phyloP scores from a whole-genome alignment of 2,329 filamentous ascomycete species.

The Fusarium succisae region DNA sequence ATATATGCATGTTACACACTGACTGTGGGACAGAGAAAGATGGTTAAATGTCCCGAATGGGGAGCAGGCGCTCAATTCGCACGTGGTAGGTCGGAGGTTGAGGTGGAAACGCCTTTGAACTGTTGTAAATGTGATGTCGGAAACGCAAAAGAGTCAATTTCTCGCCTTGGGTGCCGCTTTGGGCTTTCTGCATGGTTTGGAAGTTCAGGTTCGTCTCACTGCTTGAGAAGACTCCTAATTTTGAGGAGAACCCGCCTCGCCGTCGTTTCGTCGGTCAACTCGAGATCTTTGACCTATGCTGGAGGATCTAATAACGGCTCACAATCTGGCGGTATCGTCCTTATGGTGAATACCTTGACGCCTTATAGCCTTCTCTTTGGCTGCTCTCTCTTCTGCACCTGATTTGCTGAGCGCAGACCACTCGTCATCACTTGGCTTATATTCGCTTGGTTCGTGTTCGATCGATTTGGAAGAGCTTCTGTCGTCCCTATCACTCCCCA shows the following conservation, averaged over 20 bases:
- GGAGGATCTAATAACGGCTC: background rate
- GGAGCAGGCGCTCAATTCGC: background rate
- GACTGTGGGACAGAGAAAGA: background rate
- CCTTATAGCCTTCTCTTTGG: background rate
- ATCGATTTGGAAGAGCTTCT: too few relatives aligned
- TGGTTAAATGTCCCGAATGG: background rate
- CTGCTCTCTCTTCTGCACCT: background rate
- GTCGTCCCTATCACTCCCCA: too few relatives aligned
- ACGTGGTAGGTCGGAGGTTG: background rate
- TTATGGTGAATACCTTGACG: background rate
- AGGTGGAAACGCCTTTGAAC: background rate
- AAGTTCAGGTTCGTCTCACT: background rate
- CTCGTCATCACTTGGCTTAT: too few relatives aligned
- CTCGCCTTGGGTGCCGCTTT: background rate
- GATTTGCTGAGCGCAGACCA: background rate
- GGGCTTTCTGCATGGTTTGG: background rate
- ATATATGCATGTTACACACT: background rate
- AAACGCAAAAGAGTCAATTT: background rate
- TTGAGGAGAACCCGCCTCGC: background rate
- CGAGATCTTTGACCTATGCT: background rate
- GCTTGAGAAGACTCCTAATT: background rate
- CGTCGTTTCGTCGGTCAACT: background rate
- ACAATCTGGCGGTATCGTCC: background rate
- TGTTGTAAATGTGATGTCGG: background rate
- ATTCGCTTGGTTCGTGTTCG: too few relatives aligned